Evolutionary conservation across 129 eudicot genomes (phyloP).

Genomic region (Deinandra increscens): DNA sequence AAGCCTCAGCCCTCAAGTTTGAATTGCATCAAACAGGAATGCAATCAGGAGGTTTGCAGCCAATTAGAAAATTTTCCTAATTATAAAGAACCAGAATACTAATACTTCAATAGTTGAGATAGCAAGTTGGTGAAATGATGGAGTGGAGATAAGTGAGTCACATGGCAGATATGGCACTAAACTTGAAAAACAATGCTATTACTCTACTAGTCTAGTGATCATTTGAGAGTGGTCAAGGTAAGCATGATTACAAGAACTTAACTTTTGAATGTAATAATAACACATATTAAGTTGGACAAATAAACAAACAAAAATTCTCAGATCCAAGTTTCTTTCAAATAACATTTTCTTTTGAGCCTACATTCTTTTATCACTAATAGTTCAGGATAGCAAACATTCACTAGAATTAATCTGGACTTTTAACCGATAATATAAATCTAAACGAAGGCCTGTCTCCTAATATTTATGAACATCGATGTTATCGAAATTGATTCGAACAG

Average conservation of each 20-base stretch:
- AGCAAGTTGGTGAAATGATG: neutral
- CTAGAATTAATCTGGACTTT: no score
- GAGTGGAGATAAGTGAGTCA: neutral
- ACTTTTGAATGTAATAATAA: neutral
- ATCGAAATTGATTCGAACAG: no score
- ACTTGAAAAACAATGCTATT: neutral
- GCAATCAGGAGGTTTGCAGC: neutral
- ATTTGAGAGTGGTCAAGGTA: neutral
- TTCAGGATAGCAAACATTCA: no score
- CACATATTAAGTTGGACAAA: neutral
- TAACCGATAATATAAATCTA: no score
- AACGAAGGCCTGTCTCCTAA: neutral
- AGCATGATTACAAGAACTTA: neutral
- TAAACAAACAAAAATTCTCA: neutral
- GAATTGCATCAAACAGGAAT: no score
- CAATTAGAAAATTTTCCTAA: neutral
- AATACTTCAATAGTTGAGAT: neutral
- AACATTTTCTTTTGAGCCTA: no score
- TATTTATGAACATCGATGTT: neutral
- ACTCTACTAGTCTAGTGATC: neutral
- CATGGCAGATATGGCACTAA: neutral
- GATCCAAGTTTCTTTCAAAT: neutral
- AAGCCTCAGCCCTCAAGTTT: no score
- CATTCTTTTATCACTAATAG: no score
- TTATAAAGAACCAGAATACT: no score